These are phyloP conservation scores for Paraphoma sp. DNA, from an alignment of 2,329 filamentous ascomycete genomes.

Conservation along the genomic window DNA sequence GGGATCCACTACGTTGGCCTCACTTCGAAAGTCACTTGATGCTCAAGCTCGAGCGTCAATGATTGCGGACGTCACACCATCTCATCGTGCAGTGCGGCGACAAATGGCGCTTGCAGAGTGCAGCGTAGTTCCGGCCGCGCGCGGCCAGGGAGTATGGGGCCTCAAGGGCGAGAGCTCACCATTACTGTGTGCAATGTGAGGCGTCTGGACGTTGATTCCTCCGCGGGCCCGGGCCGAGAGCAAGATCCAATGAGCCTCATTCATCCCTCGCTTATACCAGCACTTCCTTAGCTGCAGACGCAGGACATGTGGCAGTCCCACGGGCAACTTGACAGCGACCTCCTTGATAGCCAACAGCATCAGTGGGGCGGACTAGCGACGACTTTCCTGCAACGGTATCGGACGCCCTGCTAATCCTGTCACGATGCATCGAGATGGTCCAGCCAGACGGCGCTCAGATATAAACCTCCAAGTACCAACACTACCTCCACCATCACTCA, in stretches of 20 bases:
- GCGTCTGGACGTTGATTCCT: conserved; percentile 33
- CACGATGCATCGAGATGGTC: conserved; percentile 33
- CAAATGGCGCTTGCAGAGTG: conserved; percentile 33
- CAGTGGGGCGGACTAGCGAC: conserved; percentile 42
- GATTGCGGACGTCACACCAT: conserved; percentile 27
- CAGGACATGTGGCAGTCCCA: conserved; percentile 50
- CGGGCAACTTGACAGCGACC: conserved; percentile 39
- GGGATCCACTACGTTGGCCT: conserved; percentile 18
- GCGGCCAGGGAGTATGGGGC: conserved; percentile 20
- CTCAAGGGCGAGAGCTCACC: conserved; percentile 17
- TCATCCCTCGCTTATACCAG: conserved; percentile 34
- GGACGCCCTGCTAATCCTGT: conserved; percentile 35
- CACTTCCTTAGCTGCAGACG: conserved; percentile 45
- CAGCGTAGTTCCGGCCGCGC: conserved; percentile 28
- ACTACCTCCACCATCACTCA: conserved; percentile 16
- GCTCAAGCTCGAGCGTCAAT: conserved; percentile 3
- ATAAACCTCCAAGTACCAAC: conserved; percentile 41
- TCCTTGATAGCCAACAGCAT: conserved; percentile 44
- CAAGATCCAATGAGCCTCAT: conserved; percentile 37
- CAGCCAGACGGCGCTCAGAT: conserved; percentile 31
- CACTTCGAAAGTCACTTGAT: conserved; percentile 7
- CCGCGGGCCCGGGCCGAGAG: conserved; percentile 38
- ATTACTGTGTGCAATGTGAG: conserved; percentile 33
- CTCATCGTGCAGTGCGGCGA: conserved; percentile 33
- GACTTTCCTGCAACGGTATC: conserved; percentile 41